Evolutionary conservation across 2,329 filamentous ascomycete species (phyloP), one percentile per base, ranked within the genome.

Genomic region (Gnomoniopsis smithogilvyi): DNA sequence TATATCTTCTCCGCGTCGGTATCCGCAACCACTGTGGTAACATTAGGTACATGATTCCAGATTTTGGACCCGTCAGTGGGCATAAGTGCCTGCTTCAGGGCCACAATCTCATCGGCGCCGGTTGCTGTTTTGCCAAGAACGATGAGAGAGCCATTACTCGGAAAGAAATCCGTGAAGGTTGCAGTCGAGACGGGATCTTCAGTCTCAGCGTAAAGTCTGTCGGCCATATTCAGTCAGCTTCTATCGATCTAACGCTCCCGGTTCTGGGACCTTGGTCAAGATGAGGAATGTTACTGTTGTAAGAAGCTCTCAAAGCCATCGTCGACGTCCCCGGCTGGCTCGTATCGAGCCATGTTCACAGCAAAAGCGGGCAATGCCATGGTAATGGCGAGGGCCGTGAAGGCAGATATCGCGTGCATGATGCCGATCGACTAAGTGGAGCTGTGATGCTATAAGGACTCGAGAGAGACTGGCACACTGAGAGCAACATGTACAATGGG

Each of bases 31-130:
- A 47, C 48, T 12, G 19, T 21, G 11, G 48, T 57, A 7, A 38
- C n/a, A 19, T 57, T 57, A 3, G 54, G 48, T 14, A 57, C 19
- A 26, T 51, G 38, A 24, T 47, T 24, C 49, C 55, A 57, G 3
- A 52, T 11, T 15, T 57, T 52, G 17, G 48, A 38, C 4, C 55
- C 38, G 19, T 48, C 48, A 19, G 14, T 52, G n/a, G 48, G 49
- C 34, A 47, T 45, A 17, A 51, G 41, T 7, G 30, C 33, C 4
- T 57, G 38, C 7, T 52, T 52, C 11, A 52, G 38, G 11, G 24
- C 41, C 1, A 51, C 17, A 33, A 57, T 51, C 15, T 41, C 17
- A n/a, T n/a, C 38, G 26, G 14, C 6, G 8, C 24, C 48, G 14
- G 46, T 38, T 7, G 48, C 54, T 36, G 15, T 47, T n/a, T 57